These are phyloP conservation scores for Panellus pusillus DNA, from an alignment of 768 basidiomycete genomes.

Conservation along the genomic window DNA sequence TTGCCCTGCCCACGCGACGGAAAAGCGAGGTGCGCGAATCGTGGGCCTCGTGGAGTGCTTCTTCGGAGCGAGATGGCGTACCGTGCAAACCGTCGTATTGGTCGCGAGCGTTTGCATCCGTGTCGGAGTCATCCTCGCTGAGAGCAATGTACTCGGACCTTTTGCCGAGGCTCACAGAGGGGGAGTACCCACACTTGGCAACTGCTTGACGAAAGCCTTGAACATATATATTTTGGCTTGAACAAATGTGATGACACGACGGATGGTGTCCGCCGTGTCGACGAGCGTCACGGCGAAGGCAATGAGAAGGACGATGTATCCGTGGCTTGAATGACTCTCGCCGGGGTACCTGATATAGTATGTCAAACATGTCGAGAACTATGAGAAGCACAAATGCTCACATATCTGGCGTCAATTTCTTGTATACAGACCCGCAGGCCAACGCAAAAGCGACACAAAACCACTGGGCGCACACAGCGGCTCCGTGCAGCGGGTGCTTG, in stretches of 20 bases:
- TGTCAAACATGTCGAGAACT: constrained; percentile 5
- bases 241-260: constrained; percentile 53
- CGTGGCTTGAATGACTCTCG: constrained; percentile 9
- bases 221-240: constrained; percentile 41
- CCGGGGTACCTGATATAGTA: constrained; percentile 52
- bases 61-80: constrained; percentile 51
- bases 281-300: constrained; percentile 45
- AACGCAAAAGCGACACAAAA: constrained; percentile 65
- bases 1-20: constrained; percentile 42
- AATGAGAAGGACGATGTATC: constrained; percentile 44
- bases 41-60: constrained; percentile 51
- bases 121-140: constrained; percentile 22
- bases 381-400: constrained; percentile 42
- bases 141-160: constrained; percentile 62
- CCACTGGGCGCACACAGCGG: constrained; percentile 43
- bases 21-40: constrained; percentile 28
- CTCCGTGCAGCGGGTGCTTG: constrained; percentile 61
- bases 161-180: constrained; percentile 15
- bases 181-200: constrained; percentile 45
- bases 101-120: no score
- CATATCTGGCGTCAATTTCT: constrained; percentile 81
- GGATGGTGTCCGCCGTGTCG: constrained; percentile 53
- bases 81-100: no score
- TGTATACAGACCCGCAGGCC: constrained; percentile 71
- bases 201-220: constrained; percentile 56